phyloP scores from a whole-genome alignment of 345 rosid genomes.

The Eucalyptus pumila region DNA sequence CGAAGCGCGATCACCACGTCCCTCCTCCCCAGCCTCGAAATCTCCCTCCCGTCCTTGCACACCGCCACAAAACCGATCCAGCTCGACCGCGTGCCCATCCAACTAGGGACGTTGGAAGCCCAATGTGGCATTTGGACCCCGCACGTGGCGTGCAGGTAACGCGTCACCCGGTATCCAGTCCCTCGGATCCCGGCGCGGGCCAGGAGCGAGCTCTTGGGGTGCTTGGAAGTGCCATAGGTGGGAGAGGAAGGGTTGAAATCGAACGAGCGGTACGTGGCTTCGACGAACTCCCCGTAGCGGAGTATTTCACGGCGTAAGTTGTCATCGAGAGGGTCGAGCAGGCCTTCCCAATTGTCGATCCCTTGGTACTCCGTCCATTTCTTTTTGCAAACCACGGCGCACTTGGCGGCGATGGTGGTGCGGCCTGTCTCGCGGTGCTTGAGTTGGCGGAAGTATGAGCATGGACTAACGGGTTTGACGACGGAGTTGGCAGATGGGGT shows the following conservation, averaged over 20 bases:
- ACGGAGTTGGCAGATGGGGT: background rate
- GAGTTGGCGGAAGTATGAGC: background rate
- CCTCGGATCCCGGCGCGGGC: background rate
- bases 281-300: slow-evolving; percentile 3
- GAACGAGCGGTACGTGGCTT: background rate
- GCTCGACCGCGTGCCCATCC: background rate
- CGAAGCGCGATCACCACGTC: slow-evolving; percentile 6
- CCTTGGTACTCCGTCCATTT: slow-evolving; percentile 6
- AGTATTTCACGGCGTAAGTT: background rate
- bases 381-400: background rate
- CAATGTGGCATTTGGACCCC: background rate
- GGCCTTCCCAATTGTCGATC: background rate
- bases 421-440: background rate
- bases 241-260: background rate
- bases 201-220: background rate
- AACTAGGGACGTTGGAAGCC: background rate
- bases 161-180: slow-evolving; percentile 2
- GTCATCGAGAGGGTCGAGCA: slow-evolving; percentile 2
- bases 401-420: background rate
- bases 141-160: background rate
- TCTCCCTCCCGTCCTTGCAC: background rate
- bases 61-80: slow-evolving; percentile 7
- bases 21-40: slow-evolving; percentile 3
- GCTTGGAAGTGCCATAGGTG: background rate
- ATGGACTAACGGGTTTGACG: background rate